Evolutionary conservation across 2,329 filamentous ascomycete species (phyloP).

Genomic region (Botryosphaeria dothidea): DNA sequence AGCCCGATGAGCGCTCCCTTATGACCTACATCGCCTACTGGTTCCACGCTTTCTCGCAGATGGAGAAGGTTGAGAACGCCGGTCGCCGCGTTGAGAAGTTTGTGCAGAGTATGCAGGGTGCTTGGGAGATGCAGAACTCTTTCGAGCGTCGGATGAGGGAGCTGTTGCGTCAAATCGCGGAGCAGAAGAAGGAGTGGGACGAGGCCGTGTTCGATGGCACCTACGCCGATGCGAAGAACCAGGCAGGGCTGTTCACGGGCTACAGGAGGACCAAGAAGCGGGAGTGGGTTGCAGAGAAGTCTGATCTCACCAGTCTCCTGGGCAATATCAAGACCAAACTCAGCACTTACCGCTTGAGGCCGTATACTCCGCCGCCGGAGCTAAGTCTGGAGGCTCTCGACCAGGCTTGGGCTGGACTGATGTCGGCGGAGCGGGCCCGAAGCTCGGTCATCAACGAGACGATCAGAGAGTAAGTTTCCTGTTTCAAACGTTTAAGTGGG

Average conservation of each 20-base stretch:
- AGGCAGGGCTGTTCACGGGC: constrained; percentile 76
- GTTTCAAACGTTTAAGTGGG: not conserved
- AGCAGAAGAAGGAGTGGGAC: constrained; percentile 75
- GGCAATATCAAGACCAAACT: constrained; percentile 99
- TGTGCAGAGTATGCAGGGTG: constrained; percentile 96
- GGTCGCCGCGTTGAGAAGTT: constrained; percentile 97
- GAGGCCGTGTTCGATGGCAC: constrained; percentile 84
- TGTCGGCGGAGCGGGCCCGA: constrained; percentile 80
- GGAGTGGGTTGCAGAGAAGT: constrained; percentile 97
- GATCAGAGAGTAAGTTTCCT: constrained; percentile 74
- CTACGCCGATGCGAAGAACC: constrained; percentile 87
- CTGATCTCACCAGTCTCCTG: constrained; percentile 85
- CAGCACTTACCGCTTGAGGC: constrained; percentile 86
- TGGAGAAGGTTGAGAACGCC: constrained; percentile 98
- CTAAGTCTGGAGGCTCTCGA: constrained; percentile 82
- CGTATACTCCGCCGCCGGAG: constrained; percentile 86
- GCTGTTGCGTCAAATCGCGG: constrained; percentile 71
- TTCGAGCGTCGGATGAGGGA: constrained; percentile 90
- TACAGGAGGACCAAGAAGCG: constrained; percentile 92
- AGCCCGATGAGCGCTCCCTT: constrained; percentile 91
- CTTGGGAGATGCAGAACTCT: constrained; percentile 98
- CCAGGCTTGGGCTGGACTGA: constrained; percentile 74
- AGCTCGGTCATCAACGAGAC: constrained; percentile 97
- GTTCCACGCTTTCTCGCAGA: constrained; percentile 99
- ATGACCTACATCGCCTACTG: constrained; percentile 99